phyloP scores from a whole-genome alignment of 2,329 filamentous ascomycete species.

The Teratosphaeriaceae sp. region DNA sequence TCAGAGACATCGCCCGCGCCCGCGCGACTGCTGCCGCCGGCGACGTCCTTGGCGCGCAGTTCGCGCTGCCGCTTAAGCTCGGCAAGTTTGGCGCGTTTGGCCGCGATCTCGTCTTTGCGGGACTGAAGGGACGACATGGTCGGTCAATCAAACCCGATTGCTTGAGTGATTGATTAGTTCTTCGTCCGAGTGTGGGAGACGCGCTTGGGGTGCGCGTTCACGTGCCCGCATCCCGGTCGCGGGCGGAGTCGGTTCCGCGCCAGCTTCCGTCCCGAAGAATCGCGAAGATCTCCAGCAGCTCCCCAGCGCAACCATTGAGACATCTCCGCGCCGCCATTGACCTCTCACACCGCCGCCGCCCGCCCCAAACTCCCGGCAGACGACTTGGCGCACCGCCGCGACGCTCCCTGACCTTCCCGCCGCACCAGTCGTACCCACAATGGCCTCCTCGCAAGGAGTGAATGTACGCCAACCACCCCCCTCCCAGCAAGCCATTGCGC shows the following conservation, averaged over 20 bases:
- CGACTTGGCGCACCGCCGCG: neutral
- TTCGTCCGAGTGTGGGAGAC: neutral
- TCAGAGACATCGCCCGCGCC: slow-evolving; percentile 64
- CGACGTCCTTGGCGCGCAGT: slow-evolving; percentile 69
- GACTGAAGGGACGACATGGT: slow-evolving; percentile 45
- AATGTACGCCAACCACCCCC: slow-evolving; percentile 40
- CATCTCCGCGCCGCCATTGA: neutral
- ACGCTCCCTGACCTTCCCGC: neutral
- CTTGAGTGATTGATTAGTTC: neutral
- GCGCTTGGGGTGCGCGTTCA: neutral
- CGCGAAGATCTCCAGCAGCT: slow-evolving; percentile 4
- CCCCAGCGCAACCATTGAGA: slow-evolving; percentile 8
- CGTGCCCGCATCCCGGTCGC: too few relatives aligned
- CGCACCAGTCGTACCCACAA: slow-evolving; percentile 14
- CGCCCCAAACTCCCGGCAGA: slow-evolving; percentile 1
- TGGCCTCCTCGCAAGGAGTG: slow-evolving; percentile 45
- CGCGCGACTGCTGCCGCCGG: slow-evolving; percentile 60
- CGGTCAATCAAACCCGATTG: too few relatives aligned
- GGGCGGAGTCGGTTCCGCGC: neutral
- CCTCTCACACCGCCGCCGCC: neutral
- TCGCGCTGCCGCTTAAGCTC: slow-evolving; percentile 93
- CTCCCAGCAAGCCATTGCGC: slow-evolving; percentile 17
- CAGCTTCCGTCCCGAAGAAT: neutral
- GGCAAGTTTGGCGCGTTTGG: slow-evolving; percentile 93
- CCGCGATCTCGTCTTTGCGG: slow-evolving; percentile 90